These are phyloP conservation scores for Talaromyces sp. DNA, from an alignment of 2,329 filamentous ascomycete genomes.

Conservation along the genomic window DNA sequence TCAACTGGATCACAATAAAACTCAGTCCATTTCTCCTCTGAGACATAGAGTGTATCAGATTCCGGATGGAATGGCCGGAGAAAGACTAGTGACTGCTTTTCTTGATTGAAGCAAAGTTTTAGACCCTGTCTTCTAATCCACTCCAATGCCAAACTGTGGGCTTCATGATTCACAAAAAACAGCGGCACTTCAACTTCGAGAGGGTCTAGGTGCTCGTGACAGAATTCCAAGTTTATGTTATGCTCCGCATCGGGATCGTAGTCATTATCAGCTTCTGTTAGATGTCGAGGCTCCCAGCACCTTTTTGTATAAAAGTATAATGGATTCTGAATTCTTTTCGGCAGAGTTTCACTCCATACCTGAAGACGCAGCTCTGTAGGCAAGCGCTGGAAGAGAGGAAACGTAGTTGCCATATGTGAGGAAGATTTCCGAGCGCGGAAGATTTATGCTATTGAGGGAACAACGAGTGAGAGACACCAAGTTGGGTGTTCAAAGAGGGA, in stretches of 20 bases:
- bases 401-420: slow-evolving; percentile 2
- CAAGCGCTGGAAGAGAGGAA: slow-evolving; percentile 8
- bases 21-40: slow-evolving; percentile 1
- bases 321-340: slow-evolving; percentile 6
- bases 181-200: slow-evolving; percentile 15
- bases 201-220: slow-evolving; percentile 10
- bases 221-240: slow-evolving; percentile 15
- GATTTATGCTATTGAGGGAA: not conserved
- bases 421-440: not conserved
- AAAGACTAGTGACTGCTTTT: slow-evolving; percentile 2
- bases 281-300: slow-evolving; percentile 14
- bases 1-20: slow-evolving; percentile 4
- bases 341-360: slow-evolving; percentile 12
- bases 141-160: slow-evolving; percentile 13
- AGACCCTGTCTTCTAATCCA: slow-evolving; percentile 15
- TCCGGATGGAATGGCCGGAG: slow-evolving; percentile 1
- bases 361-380: slow-evolving; percentile 12
- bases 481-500: not conserved
- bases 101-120: slow-evolving; percentile 2
- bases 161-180: slow-evolving; percentile 18
- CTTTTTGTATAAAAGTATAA: slow-evolving; percentile 15
- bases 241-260: slow-evolving; percentile 11
- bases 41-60: slow-evolving; percentile 1
- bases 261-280: slow-evolving; percentile 10
- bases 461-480: not conserved